Conservation (phyloP, 2,329 filamentous ascomycete genomes). For the Diaporthe vexans region DNA sequence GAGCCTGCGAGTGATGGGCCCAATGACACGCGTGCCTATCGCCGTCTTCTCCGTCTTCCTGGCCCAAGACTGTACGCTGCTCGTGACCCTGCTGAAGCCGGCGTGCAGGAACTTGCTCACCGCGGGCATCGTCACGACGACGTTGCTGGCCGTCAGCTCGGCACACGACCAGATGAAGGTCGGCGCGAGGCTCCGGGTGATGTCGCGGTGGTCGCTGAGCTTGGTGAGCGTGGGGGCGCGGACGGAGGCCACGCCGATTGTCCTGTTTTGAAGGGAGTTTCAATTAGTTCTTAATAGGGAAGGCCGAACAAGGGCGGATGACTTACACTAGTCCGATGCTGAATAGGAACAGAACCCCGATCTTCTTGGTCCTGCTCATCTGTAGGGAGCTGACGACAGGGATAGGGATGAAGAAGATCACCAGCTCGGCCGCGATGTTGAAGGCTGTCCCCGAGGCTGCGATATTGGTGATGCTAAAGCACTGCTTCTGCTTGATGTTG, state of each 20-base stretch:
- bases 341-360: conserved; percentile 11
- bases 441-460: conserved; percentile 5
- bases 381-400: conserved; percentile 17
- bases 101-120: conserved; percentile 29
- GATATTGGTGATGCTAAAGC: conserved; percentile 8
- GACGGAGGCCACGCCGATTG: conserved; percentile 18
- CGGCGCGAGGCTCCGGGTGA: conserved; percentile 2
- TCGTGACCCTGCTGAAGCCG: background rate
- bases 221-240: conserved; percentile 2
- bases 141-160: conserved; percentile 27
- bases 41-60: background rate
- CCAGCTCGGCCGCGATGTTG: conserved; percentile 21
- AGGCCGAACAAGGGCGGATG: too few relatives aligned
- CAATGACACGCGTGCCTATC: background rate
- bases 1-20: background rate
- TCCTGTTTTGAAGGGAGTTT: background rate
- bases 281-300: too few relatives aligned
- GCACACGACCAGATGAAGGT: conserved; percentile 24
- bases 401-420: conserved; percentile 15
- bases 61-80: background rate
- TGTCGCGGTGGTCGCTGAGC: conserved; percentile 22
- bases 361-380: conserved; percentile 17
- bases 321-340: conserved; percentile 21
- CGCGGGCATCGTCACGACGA: conserved; percentile 15
- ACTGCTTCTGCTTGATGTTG: conserved; percentile 5